Percentiles rank a stretch among this genome's conserved stretches.
Evolutionary conservation across 768 basidiomycete species (phyloP).

Genomic region (Postia placenta): DNA sequence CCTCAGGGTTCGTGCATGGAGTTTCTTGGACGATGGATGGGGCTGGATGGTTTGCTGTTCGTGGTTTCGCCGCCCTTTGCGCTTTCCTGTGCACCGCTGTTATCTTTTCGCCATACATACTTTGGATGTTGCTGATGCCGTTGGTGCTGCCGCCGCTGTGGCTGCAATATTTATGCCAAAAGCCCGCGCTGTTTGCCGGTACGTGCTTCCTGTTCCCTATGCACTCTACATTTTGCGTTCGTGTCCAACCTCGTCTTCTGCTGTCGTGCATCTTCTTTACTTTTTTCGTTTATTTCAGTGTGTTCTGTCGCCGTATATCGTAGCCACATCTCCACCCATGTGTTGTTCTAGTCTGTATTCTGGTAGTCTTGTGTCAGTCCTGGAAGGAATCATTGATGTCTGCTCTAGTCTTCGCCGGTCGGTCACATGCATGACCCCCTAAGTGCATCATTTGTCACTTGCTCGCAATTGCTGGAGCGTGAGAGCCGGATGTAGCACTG

Average conservation of each 20-base stretch:
- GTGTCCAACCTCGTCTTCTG: too few species aligned
- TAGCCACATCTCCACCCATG: neutral
- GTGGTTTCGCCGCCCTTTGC: neutral
- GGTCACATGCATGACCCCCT: too few species aligned
- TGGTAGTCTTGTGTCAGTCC: conserved; percentile 2
- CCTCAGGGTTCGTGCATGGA: neutral
- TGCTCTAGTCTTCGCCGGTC: too few species aligned
- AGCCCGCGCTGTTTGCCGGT: neutral
- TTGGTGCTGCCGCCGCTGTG: too few species aligned
- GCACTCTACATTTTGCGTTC: too few species aligned
- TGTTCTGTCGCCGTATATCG: neutral
- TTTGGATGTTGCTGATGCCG: conserved; percentile 5
- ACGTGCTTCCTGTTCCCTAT: neutral
- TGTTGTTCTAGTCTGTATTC: conserved; percentile 4
- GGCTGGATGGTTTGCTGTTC: neutral
- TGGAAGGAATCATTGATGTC: conserved; percentile 5
- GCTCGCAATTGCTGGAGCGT: neutral
- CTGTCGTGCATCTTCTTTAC: neutral
- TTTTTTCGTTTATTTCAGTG: neutral
- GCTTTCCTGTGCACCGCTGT: neutral
- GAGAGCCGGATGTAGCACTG: neutral
- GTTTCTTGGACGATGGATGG: conserved; percentile 1
- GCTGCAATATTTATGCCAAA: conserved; percentile 4
- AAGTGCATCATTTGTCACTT: neutral
- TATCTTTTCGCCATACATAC: neutral